Conservation (phyloP, 441 rosid species). For the Monsonia emarginata region DNA sequence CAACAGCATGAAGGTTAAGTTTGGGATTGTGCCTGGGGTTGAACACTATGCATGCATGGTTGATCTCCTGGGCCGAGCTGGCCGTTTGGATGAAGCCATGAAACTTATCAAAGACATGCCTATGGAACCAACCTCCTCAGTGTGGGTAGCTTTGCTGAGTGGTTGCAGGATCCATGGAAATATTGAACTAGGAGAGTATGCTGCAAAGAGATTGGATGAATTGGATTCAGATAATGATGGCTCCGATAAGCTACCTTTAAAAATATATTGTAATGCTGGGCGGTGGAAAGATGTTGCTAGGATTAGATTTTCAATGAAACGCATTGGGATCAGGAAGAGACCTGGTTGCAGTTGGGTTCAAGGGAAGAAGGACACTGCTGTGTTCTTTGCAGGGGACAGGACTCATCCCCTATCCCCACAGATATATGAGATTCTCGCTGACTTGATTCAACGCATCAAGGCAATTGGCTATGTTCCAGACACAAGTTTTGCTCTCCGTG, state of each 20-base stretch:
- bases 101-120: constrained; percentile 31
- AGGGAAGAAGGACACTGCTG: constrained; percentile 23
- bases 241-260: constrained; percentile 35
- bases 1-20: constrained; percentile 24
- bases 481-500: neutral
- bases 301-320: constrained; percentile 32
- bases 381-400: constrained; percentile 13
- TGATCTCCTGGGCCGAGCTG: constrained; percentile 36
- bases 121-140: constrained; percentile 29
- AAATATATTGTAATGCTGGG: constrained; percentile 35
- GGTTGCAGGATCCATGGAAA: constrained; percentile 35
- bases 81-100: constrained; percentile 29
- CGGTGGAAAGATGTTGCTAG: constrained; percentile 42
- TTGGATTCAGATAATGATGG: constrained; percentile 18
- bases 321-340: constrained; percentile 34
- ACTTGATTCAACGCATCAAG: constrained; percentile 16
- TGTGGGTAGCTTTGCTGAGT: constrained; percentile 39
- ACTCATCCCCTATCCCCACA: constrained; percentile 1
- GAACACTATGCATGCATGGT: constrained; percentile 36
- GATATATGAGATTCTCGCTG: constrained; percentile 14
- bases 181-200: constrained; percentile 23
- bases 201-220: constrained; percentile 18
- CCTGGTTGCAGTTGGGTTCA: constrained; percentile 47
- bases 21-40: constrained; percentile 26
- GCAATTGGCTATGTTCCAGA: neutral